phyloP scores from a whole-genome alignment of 768 basidiomycete genomes.

The Lanmaoa pseudosensibilis region DNA sequence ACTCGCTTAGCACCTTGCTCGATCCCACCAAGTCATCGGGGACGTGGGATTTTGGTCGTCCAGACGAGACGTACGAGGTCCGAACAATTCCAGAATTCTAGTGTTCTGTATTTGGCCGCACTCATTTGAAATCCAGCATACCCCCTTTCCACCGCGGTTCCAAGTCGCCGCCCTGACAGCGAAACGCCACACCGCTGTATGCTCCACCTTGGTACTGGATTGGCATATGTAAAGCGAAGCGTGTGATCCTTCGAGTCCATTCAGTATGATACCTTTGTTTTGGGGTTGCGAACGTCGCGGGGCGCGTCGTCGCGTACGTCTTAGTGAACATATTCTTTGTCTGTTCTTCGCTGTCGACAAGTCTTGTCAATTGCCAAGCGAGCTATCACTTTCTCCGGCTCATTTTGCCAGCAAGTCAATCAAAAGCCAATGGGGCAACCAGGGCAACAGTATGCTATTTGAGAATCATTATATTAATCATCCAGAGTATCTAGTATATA shows the following conservation, averaged over 20 bases:
- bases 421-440: background rate
- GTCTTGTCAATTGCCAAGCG: slow-evolving; percentile 47
- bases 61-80: background rate
- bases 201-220: background rate
- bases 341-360: background rate
- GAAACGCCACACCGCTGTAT: background rate
- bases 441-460: background rate
- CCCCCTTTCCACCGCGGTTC: background rate
- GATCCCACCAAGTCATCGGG: background rate
- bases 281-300: background rate
- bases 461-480: background rate
- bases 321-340: background rate
- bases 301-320: background rate
- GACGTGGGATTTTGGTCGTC: background rate
- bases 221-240: background rate
- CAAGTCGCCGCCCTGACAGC: slow-evolving; percentile 3
- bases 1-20: background rate
- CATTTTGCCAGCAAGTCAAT: slow-evolving; percentile 54
- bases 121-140: background rate
- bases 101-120: background rate
- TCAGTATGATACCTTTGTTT: background rate
- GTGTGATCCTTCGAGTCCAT: background rate
- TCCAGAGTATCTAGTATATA: background rate
- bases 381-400: slow-evolving; percentile 58
- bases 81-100: background rate